Evolutionary conservation across 1,284 basidiomycete genomes (phyloP), one percentile per base, ranked within the genome.

Genomic region (Melampsora occidentalis): DNA sequence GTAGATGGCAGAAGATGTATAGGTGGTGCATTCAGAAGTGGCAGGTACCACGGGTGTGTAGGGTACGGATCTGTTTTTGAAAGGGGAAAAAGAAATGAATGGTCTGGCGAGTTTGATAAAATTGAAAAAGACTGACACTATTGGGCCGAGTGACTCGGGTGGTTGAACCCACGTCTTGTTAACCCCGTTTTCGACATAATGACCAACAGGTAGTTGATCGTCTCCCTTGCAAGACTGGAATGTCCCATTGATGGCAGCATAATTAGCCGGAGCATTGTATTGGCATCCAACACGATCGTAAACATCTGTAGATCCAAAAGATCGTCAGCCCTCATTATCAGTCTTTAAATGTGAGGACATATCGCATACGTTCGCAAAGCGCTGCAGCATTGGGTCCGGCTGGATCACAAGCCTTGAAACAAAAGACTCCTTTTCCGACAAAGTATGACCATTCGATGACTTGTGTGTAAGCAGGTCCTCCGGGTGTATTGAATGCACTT

Each of bases 281-380:
- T 80, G 81, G 80, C 90, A 91, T 0, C 90, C 90, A 73, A 90
- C 87, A 75, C 88, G 87, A 80, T 91, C 90, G 77, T 84, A 87
- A 72, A 87, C 85, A 83, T 90, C 87, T 79, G 89, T 84, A 12
- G 14, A 42, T 42, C 10, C n/a, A 57, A 22, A n/a, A 12, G 5
- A 57, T 57, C 7, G 6, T 57, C 2, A n/a, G 18, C 28, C 9
- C n/a, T 57, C 28, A n/a, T 42, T 42, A 10, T n/a, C 2, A 57
- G n/a, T 2, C 35, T 63, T 10, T 35, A 20, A 3, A 9, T 63
- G 7, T 63, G 2, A 57, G 14, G 28, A 10, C 16, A n/a, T n/a
- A n/a, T n/a, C 5, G 6, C 61, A 12, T 7, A 63, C 28, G 61
- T 63, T 82, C 77, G 78, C 90, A 91, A 79, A 79, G 79, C 48